Base-by-base conservation (phyloP, 2,329 filamentous ascomycete genomes). In the Ascocoryne sarcoides region DNA sequence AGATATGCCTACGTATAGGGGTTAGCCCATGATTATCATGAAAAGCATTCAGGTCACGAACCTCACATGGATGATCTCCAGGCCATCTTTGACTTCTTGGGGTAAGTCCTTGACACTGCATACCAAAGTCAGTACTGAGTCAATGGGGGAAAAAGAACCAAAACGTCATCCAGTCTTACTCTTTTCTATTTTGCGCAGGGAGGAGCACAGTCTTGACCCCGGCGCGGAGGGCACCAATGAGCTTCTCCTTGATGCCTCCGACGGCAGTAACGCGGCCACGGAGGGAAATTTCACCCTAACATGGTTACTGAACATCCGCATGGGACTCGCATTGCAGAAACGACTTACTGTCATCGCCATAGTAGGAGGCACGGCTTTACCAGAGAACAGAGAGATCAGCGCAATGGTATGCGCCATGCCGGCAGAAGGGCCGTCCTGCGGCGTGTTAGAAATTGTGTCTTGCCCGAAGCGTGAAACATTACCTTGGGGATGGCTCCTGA, bases 161-260 rank as follows among this genome's bases (percentile, higher is more conserved):
- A n/a, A n/a, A n/a, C n/a, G n/a, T n/a, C n/a, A n/a, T n/a, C n/a
- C n/a, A n/a, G n/a, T 38, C 54, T 50, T 52, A 56, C 57, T 98
- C 92, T 65, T 96, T 96, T 48, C 81, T 75, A 61, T 98, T 98
- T 52, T 85, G 82, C 21, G 82, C 75, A 3, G 92, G 92, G 5
- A 98, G 68, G 45, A 98, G 62, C 5, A 98, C 90, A 21, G 86
- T 90, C 72, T 95, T 94, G 46, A 98, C 90, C 19, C 92, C 92
- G 2, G 92, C 92, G 40, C 90, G 76, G 58, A 93, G 70, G 7
- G 92, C 92, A 16, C 92, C 92, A 58, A 98, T 96, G 39, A 96
- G 72, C 64, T 98, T 98, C 75, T 98, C 90, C 66, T 96, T 95
- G 67, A 98, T 96, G 14, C 92, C 92, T 39, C 92, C 92, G 26